Evolutionary conservation across 345 rosid species (phyloP).

Genomic region (Rhodamnia argentea): DNA sequence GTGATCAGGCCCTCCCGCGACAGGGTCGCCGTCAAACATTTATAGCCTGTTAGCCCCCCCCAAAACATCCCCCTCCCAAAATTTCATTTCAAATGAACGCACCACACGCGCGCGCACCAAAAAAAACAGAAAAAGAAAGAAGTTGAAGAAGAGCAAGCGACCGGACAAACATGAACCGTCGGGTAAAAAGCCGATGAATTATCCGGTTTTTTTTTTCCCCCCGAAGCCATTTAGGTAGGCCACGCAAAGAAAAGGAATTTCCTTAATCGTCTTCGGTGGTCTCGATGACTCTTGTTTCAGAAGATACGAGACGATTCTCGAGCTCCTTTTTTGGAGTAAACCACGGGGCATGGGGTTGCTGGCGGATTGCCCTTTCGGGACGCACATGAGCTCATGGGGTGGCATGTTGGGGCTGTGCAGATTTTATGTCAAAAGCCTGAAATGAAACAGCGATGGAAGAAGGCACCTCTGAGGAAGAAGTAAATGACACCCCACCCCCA

Average conservation of each 20-base stretch:
- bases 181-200: background rate
- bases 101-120: background rate
- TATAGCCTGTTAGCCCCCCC: background rate
- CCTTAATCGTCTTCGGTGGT: background rate
- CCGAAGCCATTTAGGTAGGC: too few species aligned
- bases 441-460: background rate
- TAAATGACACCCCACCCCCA: background rate
- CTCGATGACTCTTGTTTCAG: background rate
- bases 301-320: background rate
- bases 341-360: background rate
- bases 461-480: background rate
- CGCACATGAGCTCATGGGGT: background rate
- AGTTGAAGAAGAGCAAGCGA: background rate
- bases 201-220: background rate
- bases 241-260: background rate
- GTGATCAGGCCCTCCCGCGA: background rate
- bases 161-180: background rate
- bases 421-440: background rate
- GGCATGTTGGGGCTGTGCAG: background rate
- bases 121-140: background rate
- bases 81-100: background rate
- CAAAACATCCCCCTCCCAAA: background rate
- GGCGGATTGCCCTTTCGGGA: background rate
- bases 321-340: background rate
- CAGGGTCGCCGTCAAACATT: background rate